phyloP scores from a whole-genome alignment of 768 basidiomycete genomes.

The Kwoniella mangroviensis region DNA sequence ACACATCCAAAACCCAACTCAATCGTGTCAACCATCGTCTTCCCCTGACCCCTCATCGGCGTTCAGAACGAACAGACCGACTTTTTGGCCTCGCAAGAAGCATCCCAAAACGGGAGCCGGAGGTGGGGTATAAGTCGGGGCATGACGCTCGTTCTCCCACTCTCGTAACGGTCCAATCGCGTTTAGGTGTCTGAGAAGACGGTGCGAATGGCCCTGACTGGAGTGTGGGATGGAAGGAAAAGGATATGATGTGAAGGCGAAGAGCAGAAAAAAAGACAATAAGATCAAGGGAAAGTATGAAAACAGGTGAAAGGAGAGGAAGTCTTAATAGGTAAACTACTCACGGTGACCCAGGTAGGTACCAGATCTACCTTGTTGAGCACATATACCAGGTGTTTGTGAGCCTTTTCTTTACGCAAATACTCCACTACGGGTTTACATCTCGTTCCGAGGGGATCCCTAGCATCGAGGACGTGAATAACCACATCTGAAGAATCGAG shows the following conservation, averaged over 20 bases:
- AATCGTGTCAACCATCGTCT: constrained; percentile 56
- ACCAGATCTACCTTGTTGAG: constrained; percentile 99
- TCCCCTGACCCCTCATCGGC: constrained; percentile 53
- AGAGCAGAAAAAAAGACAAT: constrained; percentile 1
- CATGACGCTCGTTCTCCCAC: constrained; percentile 61
- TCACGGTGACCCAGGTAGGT: constrained; percentile 96
- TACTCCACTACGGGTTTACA: constrained; percentile 93
- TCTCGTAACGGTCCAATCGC: constrained; percentile 62
- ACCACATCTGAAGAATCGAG: constrained; percentile 98
- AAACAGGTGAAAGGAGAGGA: constrained; percentile 5
- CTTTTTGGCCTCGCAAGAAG: constrained; percentile 41
- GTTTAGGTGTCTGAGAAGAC: constrained; percentile 37
- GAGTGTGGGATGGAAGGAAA: constrained; percentile 57
- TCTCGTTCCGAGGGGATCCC: constrained; percentile 92
- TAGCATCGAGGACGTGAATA: constrained; percentile 90
- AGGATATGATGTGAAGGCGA: constrained; percentile 15
- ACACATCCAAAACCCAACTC: constrained; percentile 58
- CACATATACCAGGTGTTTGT: constrained; percentile 94
- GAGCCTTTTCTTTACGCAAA: constrained; percentile 91
- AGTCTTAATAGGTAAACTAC: constrained; percentile 52
- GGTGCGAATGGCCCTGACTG: constrained; percentile 60
- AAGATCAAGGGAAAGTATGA: background rate
- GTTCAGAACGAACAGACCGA: constrained; percentile 55
- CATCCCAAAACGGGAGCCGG: constrained; percentile 42
- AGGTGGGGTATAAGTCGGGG: constrained; percentile 49